phyloP scores from a whole-genome alignment of 106 monocot genomes.

The Triglochin maritima region DNA sequence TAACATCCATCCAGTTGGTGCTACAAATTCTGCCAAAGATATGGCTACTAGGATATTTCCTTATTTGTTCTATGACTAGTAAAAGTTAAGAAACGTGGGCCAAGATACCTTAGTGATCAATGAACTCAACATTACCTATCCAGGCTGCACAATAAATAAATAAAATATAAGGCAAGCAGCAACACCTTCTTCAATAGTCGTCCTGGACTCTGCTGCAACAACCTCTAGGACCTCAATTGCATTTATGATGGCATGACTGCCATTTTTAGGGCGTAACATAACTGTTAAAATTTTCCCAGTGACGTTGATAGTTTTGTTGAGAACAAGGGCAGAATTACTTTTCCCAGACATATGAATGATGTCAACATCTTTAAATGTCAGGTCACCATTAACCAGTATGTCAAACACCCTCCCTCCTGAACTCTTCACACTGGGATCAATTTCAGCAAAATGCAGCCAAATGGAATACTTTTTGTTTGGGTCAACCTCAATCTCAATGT shows the following conservation, averaged over 20 bases:
- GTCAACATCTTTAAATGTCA: slow-evolving; percentile 55
- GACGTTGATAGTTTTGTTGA: slow-evolving; percentile 51
- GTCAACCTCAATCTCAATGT: slow-evolving; percentile 65
- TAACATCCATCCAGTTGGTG: too few relatives aligned
- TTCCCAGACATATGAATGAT: slow-evolving; percentile 48
- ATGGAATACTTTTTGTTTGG: slow-evolving; percentile 82
- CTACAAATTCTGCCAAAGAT: too few relatives aligned
- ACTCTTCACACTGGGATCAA: slow-evolving; percentile 44
- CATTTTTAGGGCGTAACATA: slow-evolving; percentile 45
- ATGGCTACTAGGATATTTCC: too few relatives aligned
- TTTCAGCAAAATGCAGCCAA: slow-evolving; percentile 98
- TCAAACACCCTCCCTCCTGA: slow-evolving; percentile 74
- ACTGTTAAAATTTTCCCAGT: slow-evolving; percentile 58
- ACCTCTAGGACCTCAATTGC: slow-evolving; percentile 88
- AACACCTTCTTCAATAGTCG: slow-evolving; percentile 66
- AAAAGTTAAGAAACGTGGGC: too few relatives aligned
- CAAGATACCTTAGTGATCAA: too few relatives aligned
- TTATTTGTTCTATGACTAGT: too few relatives aligned
- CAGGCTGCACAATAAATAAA: neutral
- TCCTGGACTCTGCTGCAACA: slow-evolving; percentile 59
- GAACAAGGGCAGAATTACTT: slow-evolving; percentile 59
- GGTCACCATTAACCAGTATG: slow-evolving; percentile 65
- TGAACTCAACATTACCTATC: too few relatives aligned
- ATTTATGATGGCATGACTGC: slow-evolving; percentile 69
- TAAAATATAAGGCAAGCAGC: neutral